These are phyloP conservation scores for Penicillium cinerascens DNA, from an alignment of 495 filamentous ascomycete species.

Conservation along the genomic window DNA sequence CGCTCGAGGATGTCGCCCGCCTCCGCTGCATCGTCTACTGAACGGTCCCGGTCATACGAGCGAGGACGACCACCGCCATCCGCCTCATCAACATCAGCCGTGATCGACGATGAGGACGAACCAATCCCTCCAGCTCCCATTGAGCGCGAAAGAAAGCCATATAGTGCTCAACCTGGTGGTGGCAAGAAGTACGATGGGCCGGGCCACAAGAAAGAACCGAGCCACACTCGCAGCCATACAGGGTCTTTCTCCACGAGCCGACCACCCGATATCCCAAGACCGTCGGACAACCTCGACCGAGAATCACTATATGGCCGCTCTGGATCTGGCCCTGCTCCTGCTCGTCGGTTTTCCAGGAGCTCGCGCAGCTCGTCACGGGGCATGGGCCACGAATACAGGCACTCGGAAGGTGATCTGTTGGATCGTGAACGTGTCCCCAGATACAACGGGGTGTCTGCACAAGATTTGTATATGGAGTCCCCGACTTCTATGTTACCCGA, in stretches of 20 bases:
- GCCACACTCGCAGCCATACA: slow-evolving; percentile 20
- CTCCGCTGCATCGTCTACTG: slow-evolving; percentile 8
- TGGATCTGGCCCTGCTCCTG: slow-evolving; percentile 19
- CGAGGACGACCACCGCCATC: slow-evolving; percentile 51
- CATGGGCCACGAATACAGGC: slow-evolving; percentile 33
- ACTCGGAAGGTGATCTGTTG: slow-evolving; percentile 41
- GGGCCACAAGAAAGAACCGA: background rate
- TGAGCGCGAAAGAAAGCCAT: slow-evolving; percentile 63
- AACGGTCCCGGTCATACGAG: slow-evolving; percentile 38
- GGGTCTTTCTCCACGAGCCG: slow-evolving; percentile 29
- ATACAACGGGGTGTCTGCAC: slow-evolving; percentile 21
- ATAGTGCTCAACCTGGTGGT: slow-evolving; percentile 51
- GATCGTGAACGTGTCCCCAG: slow-evolving; percentile 19
- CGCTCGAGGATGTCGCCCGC: slow-evolving; percentile 19
- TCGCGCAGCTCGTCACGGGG: slow-evolving; percentile 38
- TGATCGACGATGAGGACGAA: slow-evolving; percentile 46
- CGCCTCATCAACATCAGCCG: slow-evolving; percentile 29
- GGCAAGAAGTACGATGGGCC: slow-evolving; percentile 53
- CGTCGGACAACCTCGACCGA: slow-evolving; percentile 19
- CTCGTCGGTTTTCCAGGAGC: slow-evolving; percentile 16
- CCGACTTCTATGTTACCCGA: slow-evolving; percentile 22
- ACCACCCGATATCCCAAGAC: slow-evolving; percentile 19
- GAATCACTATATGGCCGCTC: slow-evolving; percentile 26
- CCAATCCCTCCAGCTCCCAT: slow-evolving; percentile 44
- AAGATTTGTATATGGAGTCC: slow-evolving; percentile 29